phyloP scores from a whole-genome alignment of 2,329 filamentous ascomycete species.

The Xylaria sp. region DNA sequence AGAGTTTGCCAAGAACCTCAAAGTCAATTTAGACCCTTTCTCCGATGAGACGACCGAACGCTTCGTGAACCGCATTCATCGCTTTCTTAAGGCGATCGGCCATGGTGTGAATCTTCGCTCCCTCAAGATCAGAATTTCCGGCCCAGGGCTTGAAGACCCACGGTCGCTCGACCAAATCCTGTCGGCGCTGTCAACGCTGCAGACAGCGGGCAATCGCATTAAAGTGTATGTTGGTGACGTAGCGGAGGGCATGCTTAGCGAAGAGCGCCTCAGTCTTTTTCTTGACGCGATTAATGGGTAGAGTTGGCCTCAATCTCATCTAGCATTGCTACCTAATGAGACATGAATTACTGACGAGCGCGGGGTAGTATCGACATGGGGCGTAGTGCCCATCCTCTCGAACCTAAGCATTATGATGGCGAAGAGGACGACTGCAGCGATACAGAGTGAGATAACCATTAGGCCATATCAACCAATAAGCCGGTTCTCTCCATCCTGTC shows the following conservation, averaged over 20 bases:
- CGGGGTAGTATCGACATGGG: slow-evolving; percentile 16
- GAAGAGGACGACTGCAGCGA: slow-evolving; percentile 5
- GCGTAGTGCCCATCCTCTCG: slow-evolving; percentile 19
- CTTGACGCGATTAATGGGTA: slow-evolving; percentile 16
- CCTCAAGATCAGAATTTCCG: slow-evolving; percentile 24
- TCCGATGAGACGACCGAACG: slow-evolving; percentile 24
- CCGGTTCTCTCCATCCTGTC: background rate
- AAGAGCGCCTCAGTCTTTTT: background rate
- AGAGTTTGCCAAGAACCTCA: slow-evolving; percentile 27
- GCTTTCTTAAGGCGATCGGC: slow-evolving; percentile 17
- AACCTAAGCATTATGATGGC: slow-evolving; percentile 31
- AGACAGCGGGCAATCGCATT: slow-evolving; percentile 14
- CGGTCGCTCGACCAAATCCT: slow-evolving; percentile 24
- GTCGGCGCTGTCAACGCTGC: slow-evolving; percentile 16
- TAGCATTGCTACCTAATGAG: background rate
- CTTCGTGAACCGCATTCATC: slow-evolving; percentile 28
- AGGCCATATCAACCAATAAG: background rate
- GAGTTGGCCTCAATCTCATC: background rate
- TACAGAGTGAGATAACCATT: background rate
- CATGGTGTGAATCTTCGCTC: slow-evolving; percentile 26
- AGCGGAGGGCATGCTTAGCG: slow-evolving; percentile 21
- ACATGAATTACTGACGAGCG: background rate
- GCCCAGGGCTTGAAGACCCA: background rate
- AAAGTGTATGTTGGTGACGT: slow-evolving; percentile 27
- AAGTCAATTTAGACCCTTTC: slow-evolving; percentile 28